A percentile compares a stretch with the other conserved stretches of the same genome.
Conservation (phyloP, 306 rosid genomes). For the Trifolium dubium region DNA sequence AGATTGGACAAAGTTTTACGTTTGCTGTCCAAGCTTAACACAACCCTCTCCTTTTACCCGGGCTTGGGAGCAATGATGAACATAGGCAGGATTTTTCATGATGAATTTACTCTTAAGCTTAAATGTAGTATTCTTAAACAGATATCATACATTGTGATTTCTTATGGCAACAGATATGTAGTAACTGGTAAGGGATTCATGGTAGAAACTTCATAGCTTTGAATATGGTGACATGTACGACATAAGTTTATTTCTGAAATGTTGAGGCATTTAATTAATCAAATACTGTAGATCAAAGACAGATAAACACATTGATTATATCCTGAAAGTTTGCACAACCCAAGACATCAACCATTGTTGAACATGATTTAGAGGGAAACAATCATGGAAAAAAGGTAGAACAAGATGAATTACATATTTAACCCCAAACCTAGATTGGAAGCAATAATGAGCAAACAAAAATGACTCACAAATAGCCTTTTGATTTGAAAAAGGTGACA, state of each 20-base stretch:
- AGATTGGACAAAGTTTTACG: too few species aligned
- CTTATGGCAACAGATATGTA: not conserved
- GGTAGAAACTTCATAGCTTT: not conserved
- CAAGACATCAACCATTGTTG: not conserved
- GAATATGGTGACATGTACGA: not conserved
- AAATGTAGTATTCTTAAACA: not conserved
- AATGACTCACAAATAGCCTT: too few species aligned
- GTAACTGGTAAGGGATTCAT: not conserved
- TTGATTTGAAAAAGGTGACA: not conserved
- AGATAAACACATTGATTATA: too few species aligned
- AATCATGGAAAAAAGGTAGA: not conserved
- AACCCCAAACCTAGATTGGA: not conserved
- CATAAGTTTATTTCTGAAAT: not conserved
- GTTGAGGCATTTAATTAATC: not conserved
- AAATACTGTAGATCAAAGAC: not conserved
- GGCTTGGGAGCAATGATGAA: too few species aligned
- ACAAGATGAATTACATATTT: too few species aligned
- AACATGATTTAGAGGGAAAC: not conserved
- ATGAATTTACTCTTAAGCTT: not conserved
- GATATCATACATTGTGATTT: not conserved
- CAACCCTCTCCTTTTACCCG: too few species aligned
- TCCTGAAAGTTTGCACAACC: not conserved
- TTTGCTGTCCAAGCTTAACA: too few species aligned
- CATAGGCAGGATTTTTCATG: too few species aligned
- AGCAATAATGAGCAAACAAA: not conserved